phyloP scores from a whole-genome alignment of 805 yeast species.

The Saccharomycopsis malanga region DNA sequence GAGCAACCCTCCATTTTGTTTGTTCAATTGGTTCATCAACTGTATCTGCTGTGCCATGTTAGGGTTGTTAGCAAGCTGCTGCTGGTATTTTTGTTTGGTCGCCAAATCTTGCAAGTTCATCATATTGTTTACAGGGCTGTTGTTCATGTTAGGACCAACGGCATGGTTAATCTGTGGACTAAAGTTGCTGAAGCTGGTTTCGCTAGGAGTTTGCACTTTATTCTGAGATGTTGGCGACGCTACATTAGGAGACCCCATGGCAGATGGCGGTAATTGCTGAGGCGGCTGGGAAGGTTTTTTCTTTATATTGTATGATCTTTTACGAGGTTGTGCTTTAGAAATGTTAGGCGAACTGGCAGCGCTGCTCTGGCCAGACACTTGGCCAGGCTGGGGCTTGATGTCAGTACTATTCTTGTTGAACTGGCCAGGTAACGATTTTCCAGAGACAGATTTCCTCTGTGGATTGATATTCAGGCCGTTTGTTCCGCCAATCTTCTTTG shows the following conservation, averaged over 20 bases:
- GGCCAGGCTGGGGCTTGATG: conserved; percentile 7
- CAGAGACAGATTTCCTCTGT: conserved; percentile 25
- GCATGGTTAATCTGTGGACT: conserved; percentile 9
- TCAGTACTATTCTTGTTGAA: conserved; percentile 12
- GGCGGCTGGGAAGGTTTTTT: conserved; percentile 12
- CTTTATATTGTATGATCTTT: conserved; percentile 14
- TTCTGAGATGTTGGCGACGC: too few relatives aligned
- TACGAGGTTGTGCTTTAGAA: conserved; percentile 14
- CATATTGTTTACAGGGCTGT: conserved; percentile 1
- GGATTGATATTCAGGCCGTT: background rate
- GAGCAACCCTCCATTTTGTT: conserved; percentile 2
- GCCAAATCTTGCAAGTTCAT: conserved; percentile 4
- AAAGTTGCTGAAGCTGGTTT: conserved; percentile 9
- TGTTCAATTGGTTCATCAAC: conserved; percentile 6
- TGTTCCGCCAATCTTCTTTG: conserved; percentile 12
- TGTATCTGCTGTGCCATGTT: conserved; percentile 8
- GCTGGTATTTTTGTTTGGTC: conserved; percentile 3
- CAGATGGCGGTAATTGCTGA: conserved; percentile 3
- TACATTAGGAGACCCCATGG: background rate
- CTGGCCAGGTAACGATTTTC: conserved; percentile 28
- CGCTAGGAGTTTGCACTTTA: conserved; percentile 12
- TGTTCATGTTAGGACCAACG: background rate
- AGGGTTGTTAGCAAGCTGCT: background rate
- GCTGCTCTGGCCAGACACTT: conserved; percentile 10
- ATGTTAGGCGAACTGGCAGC: conserved; percentile 17